Percentiles rank a stretch among this genome's conserved stretches.
Conservation (phyloP, 768 basidiomycete genomes). For the Vararia minispora region DNA sequence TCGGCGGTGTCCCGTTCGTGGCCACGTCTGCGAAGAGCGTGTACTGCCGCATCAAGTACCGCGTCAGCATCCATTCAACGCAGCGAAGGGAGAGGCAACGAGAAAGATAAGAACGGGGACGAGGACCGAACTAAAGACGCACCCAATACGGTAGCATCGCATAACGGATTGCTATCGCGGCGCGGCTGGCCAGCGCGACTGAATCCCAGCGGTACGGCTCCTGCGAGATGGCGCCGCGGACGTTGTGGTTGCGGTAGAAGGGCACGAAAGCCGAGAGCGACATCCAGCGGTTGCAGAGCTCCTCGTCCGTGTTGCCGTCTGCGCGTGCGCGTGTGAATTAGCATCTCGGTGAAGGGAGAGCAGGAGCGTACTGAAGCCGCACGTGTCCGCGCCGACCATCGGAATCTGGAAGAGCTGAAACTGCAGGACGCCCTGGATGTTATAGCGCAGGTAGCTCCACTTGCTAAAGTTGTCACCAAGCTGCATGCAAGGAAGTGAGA, state of each 20-base stretch:
- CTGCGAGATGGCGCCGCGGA: slow-evolving; percentile 48
- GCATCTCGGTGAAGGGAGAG: slow-evolving; percentile 9
- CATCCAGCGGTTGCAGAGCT: slow-evolving; percentile 78
- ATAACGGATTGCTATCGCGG: slow-evolving; percentile 57
- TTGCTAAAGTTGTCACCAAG: slow-evolving; percentile 67
- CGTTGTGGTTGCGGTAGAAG: slow-evolving; percentile 72
- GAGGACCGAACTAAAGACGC: slow-evolving; percentile 13
- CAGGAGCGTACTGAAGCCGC: slow-evolving; percentile 44
- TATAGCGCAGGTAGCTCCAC: slow-evolving; percentile 61
- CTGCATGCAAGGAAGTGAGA: slow-evolving; percentile 20
- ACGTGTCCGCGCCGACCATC: slow-evolving; percentile 71
- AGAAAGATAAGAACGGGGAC: not conserved
- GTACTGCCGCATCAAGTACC: no score
- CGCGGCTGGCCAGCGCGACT: slow-evolving; percentile 60
- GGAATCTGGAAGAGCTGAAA: slow-evolving; percentile 77
- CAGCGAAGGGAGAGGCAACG: not conserved
- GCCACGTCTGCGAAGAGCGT: slow-evolving; percentile 62
- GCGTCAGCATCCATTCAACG: no score
- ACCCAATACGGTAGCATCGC: slow-evolving; percentile 70
- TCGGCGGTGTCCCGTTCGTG: slow-evolving; percentile 48
- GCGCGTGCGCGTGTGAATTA: slow-evolving; percentile 12
- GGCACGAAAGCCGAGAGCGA: slow-evolving; percentile 67
- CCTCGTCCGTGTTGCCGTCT: slow-evolving; percentile 58
- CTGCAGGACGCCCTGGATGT: slow-evolving; percentile 66
- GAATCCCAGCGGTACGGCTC: slow-evolving; percentile 75